A percentile compares a stretch with the other conserved stretches of the same genome.
Conservation (phyloP, 352 stramenopile species). For the Pythium oligandrum region DNA sequence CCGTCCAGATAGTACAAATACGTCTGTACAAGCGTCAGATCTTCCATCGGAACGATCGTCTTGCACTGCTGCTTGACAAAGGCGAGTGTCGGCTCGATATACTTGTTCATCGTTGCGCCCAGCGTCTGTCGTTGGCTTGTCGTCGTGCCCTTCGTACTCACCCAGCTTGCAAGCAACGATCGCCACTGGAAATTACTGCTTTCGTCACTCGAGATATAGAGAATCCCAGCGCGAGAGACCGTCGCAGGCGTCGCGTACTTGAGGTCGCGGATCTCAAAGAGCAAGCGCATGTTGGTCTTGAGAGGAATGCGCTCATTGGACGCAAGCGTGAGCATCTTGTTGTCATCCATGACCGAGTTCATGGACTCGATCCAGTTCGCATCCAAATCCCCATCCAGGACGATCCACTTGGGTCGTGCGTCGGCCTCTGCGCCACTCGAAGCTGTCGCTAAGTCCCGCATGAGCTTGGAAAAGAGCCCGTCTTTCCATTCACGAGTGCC, state of each 20-base stretch:
- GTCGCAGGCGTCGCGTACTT: conserved; percentile 93
- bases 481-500: conserved; percentile 95
- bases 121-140: conserved; percentile 46
- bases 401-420: conserved; percentile 90
- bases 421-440: conserved; percentile 36
- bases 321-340: conserved; percentile 86
- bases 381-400: conserved; percentile 90
- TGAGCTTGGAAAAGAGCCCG: conserved; percentile 91
- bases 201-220: conserved; percentile 92
- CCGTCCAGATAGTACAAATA: conserved; percentile 91
- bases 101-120: conserved; percentile 77
- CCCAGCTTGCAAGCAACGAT: conserved; percentile 90
- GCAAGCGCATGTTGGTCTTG: conserved; percentile 91
- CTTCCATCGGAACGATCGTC: conserved; percentile 87
- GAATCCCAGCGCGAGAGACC: conserved; percentile 92
- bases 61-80: conserved; percentile 87
- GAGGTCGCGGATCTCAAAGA: conserved; percentile 96
- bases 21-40: conserved; percentile 89
- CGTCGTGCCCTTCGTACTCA: conserved; percentile 63
- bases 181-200: conserved; percentile 83
- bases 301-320: conserved; percentile 96
- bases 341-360: conserved; percentile 90
- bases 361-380: conserved; percentile 89
- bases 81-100: conserved; percentile 77
- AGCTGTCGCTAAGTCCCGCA: conserved; percentile 86